Evolutionary conservation across 768 basidiomycete genomes (phyloP).

Genomic region (Pleurotus eryngii): DNA sequence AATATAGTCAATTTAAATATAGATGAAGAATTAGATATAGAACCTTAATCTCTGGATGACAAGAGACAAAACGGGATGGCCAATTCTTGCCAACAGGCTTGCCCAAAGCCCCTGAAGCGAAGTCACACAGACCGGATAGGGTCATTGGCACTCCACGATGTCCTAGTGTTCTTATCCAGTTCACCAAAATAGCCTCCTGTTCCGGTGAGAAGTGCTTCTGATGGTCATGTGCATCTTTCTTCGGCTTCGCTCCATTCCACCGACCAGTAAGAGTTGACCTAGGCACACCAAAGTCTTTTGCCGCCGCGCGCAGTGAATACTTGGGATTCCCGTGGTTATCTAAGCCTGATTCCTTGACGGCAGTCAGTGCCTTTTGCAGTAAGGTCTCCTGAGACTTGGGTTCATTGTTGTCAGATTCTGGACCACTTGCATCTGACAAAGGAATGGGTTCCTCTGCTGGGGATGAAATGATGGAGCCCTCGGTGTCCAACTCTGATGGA

Average conservation of each 20-base stretch:
- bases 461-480: too few relatives aligned
- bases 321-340: neutral
- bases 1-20: neutral
- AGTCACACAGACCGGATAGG: neutral
- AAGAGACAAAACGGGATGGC: neutral
- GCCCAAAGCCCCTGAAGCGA: neutral
- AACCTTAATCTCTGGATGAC: slow-evolving; percentile 1
- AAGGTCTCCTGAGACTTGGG: too few relatives aligned
- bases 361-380: neutral
- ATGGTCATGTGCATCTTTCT: neutral
- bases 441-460: too few relatives aligned
- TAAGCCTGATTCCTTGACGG: neutral
- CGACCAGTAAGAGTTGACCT: neutral
- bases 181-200: neutral
- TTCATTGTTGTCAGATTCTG: too few relatives aligned
- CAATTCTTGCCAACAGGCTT: neutral
- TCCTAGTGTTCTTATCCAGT: neutral
- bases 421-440: too few relatives aligned
- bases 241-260: neutral
- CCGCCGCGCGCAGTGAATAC: neutral
- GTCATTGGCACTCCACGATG: neutral
- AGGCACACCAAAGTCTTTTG: neutral
- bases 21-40: neutral
- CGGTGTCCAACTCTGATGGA: too few relatives aligned
- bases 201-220: neutral